These are phyloP conservation scores for Plantago major DNA, from an alignment of 257 asterid species.

Conservation along the genomic window DNA sequence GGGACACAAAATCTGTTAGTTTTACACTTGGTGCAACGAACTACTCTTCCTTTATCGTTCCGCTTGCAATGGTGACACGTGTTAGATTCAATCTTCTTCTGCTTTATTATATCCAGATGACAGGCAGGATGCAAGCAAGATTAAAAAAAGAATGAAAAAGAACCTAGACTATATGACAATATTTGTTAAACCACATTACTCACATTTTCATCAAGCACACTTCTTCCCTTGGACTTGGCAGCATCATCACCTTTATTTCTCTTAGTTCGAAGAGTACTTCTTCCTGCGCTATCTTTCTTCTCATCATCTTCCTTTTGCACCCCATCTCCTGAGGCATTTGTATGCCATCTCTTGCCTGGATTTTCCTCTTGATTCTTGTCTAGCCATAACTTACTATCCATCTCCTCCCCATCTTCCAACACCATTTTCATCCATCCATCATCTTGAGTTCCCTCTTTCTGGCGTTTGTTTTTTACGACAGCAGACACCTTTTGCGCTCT, in stretches of 20 bases:
- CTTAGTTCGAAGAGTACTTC: conserved; percentile 7
- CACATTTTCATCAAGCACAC: conserved; percentile 29
- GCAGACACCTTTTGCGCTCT: conserved; percentile 15
- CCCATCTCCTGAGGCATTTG: conserved; percentile 1
- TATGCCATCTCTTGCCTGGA: conserved; percentile 2
- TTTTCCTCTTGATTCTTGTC: too few relatives aligned
- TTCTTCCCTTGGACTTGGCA: conserved; percentile 5
- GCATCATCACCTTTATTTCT: conserved; percentile 19
- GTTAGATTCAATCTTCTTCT: conserved; percentile 30
- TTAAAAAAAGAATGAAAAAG: background rate
- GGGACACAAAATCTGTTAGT: conserved; percentile 61
- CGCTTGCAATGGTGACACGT: conserved; percentile 91
- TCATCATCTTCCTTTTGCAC: conserved; percentile 15
- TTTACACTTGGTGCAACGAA: conserved; percentile 54
- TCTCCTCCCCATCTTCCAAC: too few relatives aligned
- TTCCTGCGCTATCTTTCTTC: background rate
- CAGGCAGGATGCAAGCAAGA: background rate
- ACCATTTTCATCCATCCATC: too few relatives aligned
- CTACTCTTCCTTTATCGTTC: conserved; percentile 77
- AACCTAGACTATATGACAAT: background rate
- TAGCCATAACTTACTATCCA: too few relatives aligned
- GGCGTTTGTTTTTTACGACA: too few relatives aligned
- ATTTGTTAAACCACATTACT: background rate
- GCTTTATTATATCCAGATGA: conserved; percentile 32
- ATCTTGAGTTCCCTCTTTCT: too few relatives aligned